Base-by-base conservation (phyloP, 441 rosid species). In the Populus hybrid region DNA sequence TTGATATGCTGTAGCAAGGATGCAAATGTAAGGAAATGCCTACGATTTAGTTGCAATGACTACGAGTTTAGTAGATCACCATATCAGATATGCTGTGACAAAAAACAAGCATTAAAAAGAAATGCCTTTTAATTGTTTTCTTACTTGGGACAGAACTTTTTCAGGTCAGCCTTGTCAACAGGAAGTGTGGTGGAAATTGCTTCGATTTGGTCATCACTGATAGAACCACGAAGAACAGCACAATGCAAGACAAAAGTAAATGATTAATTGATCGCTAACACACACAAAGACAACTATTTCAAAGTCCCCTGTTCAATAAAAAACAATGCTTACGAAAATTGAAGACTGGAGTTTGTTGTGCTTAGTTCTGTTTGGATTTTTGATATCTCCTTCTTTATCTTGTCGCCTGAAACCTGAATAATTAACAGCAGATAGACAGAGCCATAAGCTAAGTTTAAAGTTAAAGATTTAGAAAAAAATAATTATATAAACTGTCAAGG, bases 161-260 rank as follows among this genome's bases (percentile, higher is more conserved):
- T 86, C 74, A 90, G 88, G 28, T 88, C 93, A 70, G 82, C 83
- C 79, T 89, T 92, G 74, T 92, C 96, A 65, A 89, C 92, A 0
- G 96, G 94, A 75, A 90, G 94, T 79, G 85, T 92, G 61, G 94
- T 89, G 76, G 96, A 92, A 73, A 92, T 89, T 64, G 90, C 96
- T 86, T 92, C 94, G 72, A 92, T 88, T 81, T 89, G 91, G 18
- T 91, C 93, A 83, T 86, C 81, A 81, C 95, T 91, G 78, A 35
- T 65, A 40, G 75, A 81, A 77, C 32, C 77, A 40, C 69, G 76
- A 16, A 50, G 16, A 30, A 24, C 26, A 61, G 71, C 35, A 46
- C 65, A 28, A 65, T 16, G 14, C 14, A 4, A n/a, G 82, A 75
- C 30, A 73, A 23, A 63, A 26, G 34, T 20, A 67, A 3, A 71